Evolutionary conservation across 805 yeast species (phyloP), one percentile per base, ranked within the genome.

Genomic region (Candida railenensis): DNA sequence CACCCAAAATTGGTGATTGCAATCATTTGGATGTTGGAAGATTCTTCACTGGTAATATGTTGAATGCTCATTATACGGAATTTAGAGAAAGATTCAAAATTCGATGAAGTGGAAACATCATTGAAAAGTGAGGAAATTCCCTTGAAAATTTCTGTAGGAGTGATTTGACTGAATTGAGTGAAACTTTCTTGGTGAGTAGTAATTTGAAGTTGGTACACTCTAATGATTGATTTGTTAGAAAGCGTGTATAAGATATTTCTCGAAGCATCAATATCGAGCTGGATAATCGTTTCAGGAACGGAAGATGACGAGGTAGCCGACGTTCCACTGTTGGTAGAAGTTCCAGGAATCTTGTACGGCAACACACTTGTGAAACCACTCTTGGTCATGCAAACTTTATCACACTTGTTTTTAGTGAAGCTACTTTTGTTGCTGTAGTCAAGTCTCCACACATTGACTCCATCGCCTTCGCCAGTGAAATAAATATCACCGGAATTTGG

Each of bases 1-100:
- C 88, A 87, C n/a, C 97, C 97, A 50, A 83, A 85, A 41, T 81
- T 74, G 0, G 96, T 88, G 14, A 87, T 75, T 0, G 95, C 96
- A 42, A 90, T 82, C 45, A 90, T 67, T 58, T 81, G 89, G 20
- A 89, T 69, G 44, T 83, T 83, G 25, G 78, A 69, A 37, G 89
- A 85, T 62, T 89, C 96, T 18, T 65, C 61, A 42, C 74, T 80
- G 3, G 83, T 65, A 9, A 87, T 79, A n/a, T 80, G 74, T 49
- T 78, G 80, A 44, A 87, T 76, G 53, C 78, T 81, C 20, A 85
- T 80, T 37, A 90, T 76, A 49, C 78, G 78, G 57, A 85, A 71
- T 48, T 66, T 67, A 56, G 61, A 67, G 50, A 72, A 71, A 2
- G 72, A 62, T 55, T 82, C 83, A 46, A 73, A 72, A 36, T 75